Percentiles rank a stretch among this genome's conserved stretches.
These are phyloP conservation scores for Luvunga scandens DNA, from an alignment of 345 rosid genomes.

Conservation along the genomic window DNA sequence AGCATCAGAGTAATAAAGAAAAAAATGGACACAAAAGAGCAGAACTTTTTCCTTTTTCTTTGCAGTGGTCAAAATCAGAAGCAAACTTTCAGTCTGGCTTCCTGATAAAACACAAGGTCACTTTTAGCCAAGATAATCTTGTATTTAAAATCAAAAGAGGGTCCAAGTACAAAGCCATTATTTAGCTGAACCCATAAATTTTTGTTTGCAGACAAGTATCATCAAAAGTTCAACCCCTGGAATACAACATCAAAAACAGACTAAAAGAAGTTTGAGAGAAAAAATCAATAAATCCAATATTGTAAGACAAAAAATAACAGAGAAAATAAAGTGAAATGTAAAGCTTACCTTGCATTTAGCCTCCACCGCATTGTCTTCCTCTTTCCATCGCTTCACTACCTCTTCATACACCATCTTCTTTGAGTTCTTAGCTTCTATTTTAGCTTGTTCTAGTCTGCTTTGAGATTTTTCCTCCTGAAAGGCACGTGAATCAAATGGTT, in stretches of 20 bases:
- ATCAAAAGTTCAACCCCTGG: background rate
- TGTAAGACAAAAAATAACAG: background rate
- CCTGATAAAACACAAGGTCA: background rate
- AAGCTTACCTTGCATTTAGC: constrained; percentile 65
- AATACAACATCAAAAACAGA: background rate
- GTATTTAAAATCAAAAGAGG: background rate
- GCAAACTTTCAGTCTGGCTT: background rate
- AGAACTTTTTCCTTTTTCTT: background rate
- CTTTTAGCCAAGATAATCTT: background rate
- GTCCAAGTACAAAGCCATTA: background rate
- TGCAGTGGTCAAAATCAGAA: background rate
- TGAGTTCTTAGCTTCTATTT: constrained; percentile 37
- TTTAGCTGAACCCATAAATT: background rate
- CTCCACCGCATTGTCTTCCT: constrained; percentile 62
- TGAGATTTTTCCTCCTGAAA: constrained; percentile 49
- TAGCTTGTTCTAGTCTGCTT: constrained; percentile 44
- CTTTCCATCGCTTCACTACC: constrained; percentile 48
- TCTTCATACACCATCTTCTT: constrained; percentile 44
- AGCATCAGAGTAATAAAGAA: background rate
- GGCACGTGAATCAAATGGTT: constrained; percentile 15
- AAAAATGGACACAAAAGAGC: background rate
- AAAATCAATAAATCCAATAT: background rate
- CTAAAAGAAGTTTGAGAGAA: background rate
- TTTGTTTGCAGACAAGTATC: background rate
- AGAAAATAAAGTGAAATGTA: constrained; percentile 1